Base-by-base conservation (phyloP, 192 early-diverging fungal genomes). In the Podila verticillata region DNA sequence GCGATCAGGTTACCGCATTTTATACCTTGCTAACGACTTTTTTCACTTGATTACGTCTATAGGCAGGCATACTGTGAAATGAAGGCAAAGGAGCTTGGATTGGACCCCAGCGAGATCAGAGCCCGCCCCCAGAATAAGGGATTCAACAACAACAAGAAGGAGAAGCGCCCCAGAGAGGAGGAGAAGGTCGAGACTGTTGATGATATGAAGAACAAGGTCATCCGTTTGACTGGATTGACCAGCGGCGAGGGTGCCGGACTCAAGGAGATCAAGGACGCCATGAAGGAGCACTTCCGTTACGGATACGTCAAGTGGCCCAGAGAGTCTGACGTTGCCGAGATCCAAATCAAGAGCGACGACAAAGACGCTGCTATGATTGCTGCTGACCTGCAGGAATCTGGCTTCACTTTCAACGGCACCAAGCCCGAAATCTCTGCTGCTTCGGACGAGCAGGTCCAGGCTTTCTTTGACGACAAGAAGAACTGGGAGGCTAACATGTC, bases 41-140 rank as follows among this genome's bases (percentile, higher is more conserved):
- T 66, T 22, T 15, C n/a, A 4, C 22, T 24, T n/a, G 24, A 54
- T 19, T 19, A 22, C 48, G 48, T 22, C 49, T 28, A 26, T 68
- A 84, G 83, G 61, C 47, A 48, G 34, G 83, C 66, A 30, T 84
- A 84, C 65, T 84, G 83, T 34, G 78, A 81, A 32, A 84, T 81
- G 73, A 84, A 84, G 64, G 78, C 73, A 28, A 66, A 77, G 63
- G 66, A 77, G 31, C 70, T 81, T 58, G 83, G 83, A 47, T 54
- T 84, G 59, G 83, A 84, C 57, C 83, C 78, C 57, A 73, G 39
- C 35, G 74, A 80, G 26, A 64, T 82, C 58, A 82, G 31, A 63
- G 66, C 66, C 19, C 28, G 60, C 29, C 39, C 63, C 29, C 57
- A 51, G 32, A 73, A 57, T 66, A 80, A 64, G 47, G 77, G 77